A percentile compares a stretch with the other conserved stretches of the same genome.
Conservation (phyloP, 345 rosid genomes). For the Hypericum perforatum region DNA sequence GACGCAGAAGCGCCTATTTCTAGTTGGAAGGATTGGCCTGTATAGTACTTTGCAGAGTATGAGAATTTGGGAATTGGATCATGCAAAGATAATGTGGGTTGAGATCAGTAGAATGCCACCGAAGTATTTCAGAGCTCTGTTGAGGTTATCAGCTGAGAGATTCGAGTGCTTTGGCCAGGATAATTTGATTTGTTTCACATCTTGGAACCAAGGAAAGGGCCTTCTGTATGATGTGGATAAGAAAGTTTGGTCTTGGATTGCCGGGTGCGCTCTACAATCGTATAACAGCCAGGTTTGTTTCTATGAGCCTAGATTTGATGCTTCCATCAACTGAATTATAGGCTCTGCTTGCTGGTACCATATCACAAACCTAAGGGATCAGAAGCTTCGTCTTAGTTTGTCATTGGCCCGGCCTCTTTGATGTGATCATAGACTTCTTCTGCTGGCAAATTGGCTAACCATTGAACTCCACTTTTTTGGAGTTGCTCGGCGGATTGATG, state of each 20-base stretch:
- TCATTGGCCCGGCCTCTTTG: slow-evolving; percentile 4
- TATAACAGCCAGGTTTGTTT: slow-evolving; percentile 89
- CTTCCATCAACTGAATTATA: slow-evolving; percentile 33
- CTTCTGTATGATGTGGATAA: slow-evolving; percentile 85
- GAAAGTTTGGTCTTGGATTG: slow-evolving; percentile 93
- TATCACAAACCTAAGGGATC: too few species aligned
- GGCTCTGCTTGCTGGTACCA: background rate
- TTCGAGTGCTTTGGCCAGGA: slow-evolving; percentile 98
- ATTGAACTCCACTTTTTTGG: slow-evolving; percentile 1
- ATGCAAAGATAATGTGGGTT: slow-evolving; percentile 63
- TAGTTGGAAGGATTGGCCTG: slow-evolving; percentile 91
- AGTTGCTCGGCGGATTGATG: slow-evolving; percentile 2
- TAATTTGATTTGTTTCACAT: slow-evolving; percentile 85
- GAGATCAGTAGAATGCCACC: slow-evolving; percentile 96
- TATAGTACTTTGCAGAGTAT: slow-evolving; percentile 90
- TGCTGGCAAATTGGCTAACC: slow-evolving; percentile 7
- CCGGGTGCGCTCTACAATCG: slow-evolving; percentile 94
- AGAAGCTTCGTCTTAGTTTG: too few species aligned
- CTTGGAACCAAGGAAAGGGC: slow-evolving; percentile 97
- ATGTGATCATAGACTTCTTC: slow-evolving; percentile 8
- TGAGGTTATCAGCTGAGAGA: slow-evolving; percentile 90
- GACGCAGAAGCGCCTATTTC: slow-evolving; percentile 74
- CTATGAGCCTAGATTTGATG: slow-evolving; percentile 96
- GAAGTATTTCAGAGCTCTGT: slow-evolving; percentile 70
- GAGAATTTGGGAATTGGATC: slow-evolving; percentile 97